Percentiles rank a stretch among this genome's conserved stretches.
phyloP scores from a whole-genome alignment of 2,329 filamentous ascomycete species.

The Blastomyces gilchristii region DNA sequence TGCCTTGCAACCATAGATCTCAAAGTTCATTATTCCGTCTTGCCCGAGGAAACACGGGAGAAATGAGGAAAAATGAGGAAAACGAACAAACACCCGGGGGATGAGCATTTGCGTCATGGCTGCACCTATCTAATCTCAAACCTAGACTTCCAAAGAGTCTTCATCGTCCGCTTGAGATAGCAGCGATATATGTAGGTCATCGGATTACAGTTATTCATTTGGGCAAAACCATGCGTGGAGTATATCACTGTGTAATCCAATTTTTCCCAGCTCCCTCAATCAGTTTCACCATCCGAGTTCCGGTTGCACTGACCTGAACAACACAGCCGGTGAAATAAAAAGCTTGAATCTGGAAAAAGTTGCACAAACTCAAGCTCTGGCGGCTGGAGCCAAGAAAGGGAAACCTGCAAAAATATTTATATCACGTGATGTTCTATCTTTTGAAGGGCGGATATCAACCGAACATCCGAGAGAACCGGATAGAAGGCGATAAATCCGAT shows the following conservation, averaged over 20 bases:
- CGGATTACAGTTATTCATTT: neutral
- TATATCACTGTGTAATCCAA: neutral
- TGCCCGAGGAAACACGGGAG: too few relatives aligned
- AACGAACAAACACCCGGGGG: too few relatives aligned
- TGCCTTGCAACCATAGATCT: too few relatives aligned
- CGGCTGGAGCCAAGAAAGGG: neutral
- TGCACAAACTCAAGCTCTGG: neutral
- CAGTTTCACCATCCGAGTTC: neutral
- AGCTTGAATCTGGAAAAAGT: neutral
- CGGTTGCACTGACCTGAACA: neutral
- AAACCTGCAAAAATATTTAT: neutral
- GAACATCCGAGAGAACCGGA: neutral
- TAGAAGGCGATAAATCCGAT: neutral
- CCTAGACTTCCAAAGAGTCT: neutral
- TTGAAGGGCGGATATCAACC: too few relatives aligned
- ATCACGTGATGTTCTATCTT: neutral
- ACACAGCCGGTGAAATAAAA: neutral
- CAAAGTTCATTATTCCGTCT: too few relatives aligned
- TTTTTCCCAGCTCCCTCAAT: neutral
- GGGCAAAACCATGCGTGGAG: neutral
- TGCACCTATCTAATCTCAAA: neutral
- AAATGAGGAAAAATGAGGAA: too few relatives aligned
- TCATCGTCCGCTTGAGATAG: neutral
- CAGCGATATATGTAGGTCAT: neutral
- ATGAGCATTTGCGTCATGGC: slow-evolving; percentile 4